Conservation (phyloP, 2,329 filamentous ascomycete genomes). For the Gaeumannomyces sp. region DNA sequence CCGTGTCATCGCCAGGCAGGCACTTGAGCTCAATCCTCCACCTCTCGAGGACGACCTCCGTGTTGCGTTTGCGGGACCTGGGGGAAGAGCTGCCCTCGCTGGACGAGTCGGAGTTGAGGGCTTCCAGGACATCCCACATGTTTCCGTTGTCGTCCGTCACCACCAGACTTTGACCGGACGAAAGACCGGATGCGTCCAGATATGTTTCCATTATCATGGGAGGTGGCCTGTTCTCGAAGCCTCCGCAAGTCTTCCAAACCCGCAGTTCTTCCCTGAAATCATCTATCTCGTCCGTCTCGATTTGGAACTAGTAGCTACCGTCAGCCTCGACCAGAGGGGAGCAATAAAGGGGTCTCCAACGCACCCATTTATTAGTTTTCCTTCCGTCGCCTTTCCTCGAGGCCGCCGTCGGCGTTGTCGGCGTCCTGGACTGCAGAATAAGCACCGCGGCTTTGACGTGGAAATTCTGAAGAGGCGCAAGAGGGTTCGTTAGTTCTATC, state of each 20-base stretch:
- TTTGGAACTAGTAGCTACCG: slow-evolving; percentile 66
- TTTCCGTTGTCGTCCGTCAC: slow-evolving; percentile 84
- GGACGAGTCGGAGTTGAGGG: slow-evolving; percentile 57
- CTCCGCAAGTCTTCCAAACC: slow-evolving; percentile 75
- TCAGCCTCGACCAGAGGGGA: slow-evolving; percentile 9
- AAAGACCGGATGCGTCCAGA: slow-evolving; percentile 71
- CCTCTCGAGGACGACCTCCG: slow-evolving; percentile 80
- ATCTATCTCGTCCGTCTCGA: slow-evolving; percentile 89
- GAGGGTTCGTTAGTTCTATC: neutral
- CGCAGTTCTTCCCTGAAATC: slow-evolving; percentile 75
- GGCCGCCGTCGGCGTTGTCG: slow-evolving; percentile 54
- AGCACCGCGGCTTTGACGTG: slow-evolving; percentile 81
- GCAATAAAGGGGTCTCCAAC: neutral
- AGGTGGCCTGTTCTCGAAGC: slow-evolving; percentile 69
- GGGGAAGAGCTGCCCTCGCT: slow-evolving; percentile 39
- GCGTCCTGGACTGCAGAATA: slow-evolving; percentile 74
- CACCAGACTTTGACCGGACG: slow-evolving; percentile 79
- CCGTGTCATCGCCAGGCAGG: slow-evolving; percentile 37
- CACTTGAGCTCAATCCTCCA: slow-evolving; percentile 82
- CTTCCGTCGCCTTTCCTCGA: slow-evolving; percentile 36
- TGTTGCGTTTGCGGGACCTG: slow-evolving; percentile 39
- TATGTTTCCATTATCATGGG: slow-evolving; percentile 88
- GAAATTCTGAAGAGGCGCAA: slow-evolving; percentile 63
- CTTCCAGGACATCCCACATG: slow-evolving; percentile 85
- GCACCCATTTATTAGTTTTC: slow-evolving; percentile 83